Conservation (phyloP, 2,329 filamentous ascomycete genomes). For the Diaporthe eres region DNA sequence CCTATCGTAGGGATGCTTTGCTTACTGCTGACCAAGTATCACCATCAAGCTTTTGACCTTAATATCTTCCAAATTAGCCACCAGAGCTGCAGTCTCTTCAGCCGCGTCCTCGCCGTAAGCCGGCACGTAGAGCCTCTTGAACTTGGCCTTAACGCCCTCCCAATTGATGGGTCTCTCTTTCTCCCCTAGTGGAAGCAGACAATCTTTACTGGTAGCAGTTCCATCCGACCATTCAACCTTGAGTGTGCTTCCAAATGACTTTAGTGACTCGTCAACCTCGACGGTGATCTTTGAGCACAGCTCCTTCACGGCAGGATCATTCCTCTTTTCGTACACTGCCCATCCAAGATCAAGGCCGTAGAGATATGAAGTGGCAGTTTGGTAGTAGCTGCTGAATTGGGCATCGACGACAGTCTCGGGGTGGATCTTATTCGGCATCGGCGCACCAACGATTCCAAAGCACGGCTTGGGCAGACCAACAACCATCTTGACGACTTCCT, state of each 20-base stretch:
- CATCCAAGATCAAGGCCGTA: slow-evolving; percentile 46
- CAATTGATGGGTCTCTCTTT: not conserved
- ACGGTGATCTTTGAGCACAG: not conserved
- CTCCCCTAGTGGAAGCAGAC: not conserved
- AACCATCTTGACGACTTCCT: not conserved
- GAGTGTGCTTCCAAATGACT: not conserved
- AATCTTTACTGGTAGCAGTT: not conserved
- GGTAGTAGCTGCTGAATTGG: slow-evolving; percentile 50
- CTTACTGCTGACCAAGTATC: not conserved
- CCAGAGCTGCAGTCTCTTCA: not conserved
- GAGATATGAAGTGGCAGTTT: slow-evolving; percentile 48
- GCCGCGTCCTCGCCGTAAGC: not conserved
- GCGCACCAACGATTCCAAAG: slow-evolving; percentile 41
- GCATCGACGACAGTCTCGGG: slow-evolving; percentile 48
- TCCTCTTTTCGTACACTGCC: slow-evolving; percentile 25
- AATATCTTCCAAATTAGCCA: not conserved
- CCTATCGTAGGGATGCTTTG: no score
- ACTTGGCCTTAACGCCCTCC: not conserved
- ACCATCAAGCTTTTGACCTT: not conserved
- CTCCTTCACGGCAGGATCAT: not conserved
- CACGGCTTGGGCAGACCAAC: slow-evolving; percentile 10
- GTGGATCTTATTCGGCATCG: slow-evolving; percentile 45
- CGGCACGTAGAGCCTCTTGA: not conserved
- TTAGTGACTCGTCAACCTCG: not conserved
- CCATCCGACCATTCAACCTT: not conserved